These are phyloP conservation scores for Cytospora paraplurivora DNA, from an alignment of 2,329 filamentous ascomycete genomes.

Conservation along the genomic window DNA sequence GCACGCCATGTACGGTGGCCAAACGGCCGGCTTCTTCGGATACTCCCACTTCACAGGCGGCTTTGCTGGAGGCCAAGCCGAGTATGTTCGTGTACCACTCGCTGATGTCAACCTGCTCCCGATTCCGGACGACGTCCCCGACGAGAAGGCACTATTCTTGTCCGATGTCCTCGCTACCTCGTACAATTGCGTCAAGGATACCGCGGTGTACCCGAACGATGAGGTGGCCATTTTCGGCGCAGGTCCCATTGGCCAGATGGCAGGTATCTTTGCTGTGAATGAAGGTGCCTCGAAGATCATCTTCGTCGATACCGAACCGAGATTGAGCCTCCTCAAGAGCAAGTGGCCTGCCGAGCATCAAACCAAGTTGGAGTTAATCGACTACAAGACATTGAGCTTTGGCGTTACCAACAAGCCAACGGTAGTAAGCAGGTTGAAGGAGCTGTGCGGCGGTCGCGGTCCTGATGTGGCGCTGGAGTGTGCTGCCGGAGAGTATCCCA, in stretches of 20 bases:
- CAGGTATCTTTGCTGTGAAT: conserved; percentile 71
- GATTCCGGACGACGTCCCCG: conserved; percentile 76
- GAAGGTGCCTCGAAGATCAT: conserved; percentile 77
- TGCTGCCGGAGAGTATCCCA: conserved; percentile 62
- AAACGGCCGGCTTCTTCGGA: conserved; percentile 73
- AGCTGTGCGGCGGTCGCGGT: conserved; percentile 70
- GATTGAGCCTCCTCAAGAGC: conserved; percentile 67
- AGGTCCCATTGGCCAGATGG: conserved; percentile 86
- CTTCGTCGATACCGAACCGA: conserved; percentile 72
- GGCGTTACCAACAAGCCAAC: conserved; percentile 61
- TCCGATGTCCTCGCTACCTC: conserved; percentile 79
- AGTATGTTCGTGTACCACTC: conserved; percentile 80
- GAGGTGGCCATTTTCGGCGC: conserved; percentile 83
- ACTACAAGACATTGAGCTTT: conserved; percentile 63
- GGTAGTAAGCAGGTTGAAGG: conserved; percentile 72
- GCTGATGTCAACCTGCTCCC: conserved; percentile 80
- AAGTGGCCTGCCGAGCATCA: conserved; percentile 55
- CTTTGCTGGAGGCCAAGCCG: conserved; percentile 84
- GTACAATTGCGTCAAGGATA: conserved; percentile 83
- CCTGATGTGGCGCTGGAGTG: conserved; percentile 75
- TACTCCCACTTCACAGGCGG: conserved; percentile 82
- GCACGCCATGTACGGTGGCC: conserved; percentile 76
- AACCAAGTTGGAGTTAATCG: conserved; percentile 65
- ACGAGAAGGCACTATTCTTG: conserved; percentile 81
- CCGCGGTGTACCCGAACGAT: conserved; percentile 75